A percentile compares a stretch with the other conserved stretches of the same genome.
Evolutionary conservation across 805 yeast genomes (phyloP).

Genomic region (Starmerella bombi): DNA sequence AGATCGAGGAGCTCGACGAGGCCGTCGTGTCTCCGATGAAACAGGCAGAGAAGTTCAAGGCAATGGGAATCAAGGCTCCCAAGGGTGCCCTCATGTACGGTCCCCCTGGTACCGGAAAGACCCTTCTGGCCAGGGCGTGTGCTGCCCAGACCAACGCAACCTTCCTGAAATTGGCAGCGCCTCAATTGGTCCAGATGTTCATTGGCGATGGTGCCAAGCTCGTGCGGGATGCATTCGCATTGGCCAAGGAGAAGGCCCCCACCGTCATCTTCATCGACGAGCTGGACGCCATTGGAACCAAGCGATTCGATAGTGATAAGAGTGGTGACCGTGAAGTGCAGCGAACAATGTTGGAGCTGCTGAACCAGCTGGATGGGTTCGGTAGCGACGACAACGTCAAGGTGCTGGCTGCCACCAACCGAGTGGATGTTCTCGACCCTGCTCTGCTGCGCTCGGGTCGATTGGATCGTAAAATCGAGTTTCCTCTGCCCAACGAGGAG

Average conservation of each 20-base stretch:
- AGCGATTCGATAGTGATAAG: slow-evolving; percentile 92
- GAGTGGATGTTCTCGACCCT: slow-evolving; percentile 98
- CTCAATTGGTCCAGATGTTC: slow-evolving; percentile 95
- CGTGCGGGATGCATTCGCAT: slow-evolving; percentile 92
- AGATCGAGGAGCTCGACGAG: slow-evolving; percentile 94
- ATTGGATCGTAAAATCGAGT: slow-evolving; percentile 93
- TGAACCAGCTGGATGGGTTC: slow-evolving; percentile 95
- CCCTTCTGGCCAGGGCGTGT: slow-evolving; percentile 92
- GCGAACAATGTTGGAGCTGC: slow-evolving; percentile 95
- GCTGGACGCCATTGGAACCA: slow-evolving; percentile 96
- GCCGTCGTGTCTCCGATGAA: slow-evolving; percentile 98
- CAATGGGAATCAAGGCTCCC: slow-evolving; percentile 91
- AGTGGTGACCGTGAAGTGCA: slow-evolving; percentile 98
- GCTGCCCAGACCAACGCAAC: slow-evolving; percentile 99
- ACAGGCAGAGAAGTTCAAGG: slow-evolving; percentile 90
- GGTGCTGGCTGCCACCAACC: slow-evolving; percentile 94
- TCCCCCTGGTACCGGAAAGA: slow-evolving; percentile 99
- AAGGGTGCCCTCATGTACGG: slow-evolving; percentile 98
- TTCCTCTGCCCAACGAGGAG: slow-evolving; percentile 95
- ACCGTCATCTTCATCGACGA: slow-evolving; percentile 96
- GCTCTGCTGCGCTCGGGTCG: slow-evolving; percentile 95
- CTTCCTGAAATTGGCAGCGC: slow-evolving; percentile 89
- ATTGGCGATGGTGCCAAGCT: slow-evolving; percentile 98
- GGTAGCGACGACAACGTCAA: slow-evolving; percentile 95
- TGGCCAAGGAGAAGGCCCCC: slow-evolving; percentile 97